A percentile compares a stretch with the other conserved stretches of the same genome.
These are phyloP conservation scores for Magnolia officinalis DNA, from an alignment of 164 flowering plant species.

Conservation along the genomic window DNA sequence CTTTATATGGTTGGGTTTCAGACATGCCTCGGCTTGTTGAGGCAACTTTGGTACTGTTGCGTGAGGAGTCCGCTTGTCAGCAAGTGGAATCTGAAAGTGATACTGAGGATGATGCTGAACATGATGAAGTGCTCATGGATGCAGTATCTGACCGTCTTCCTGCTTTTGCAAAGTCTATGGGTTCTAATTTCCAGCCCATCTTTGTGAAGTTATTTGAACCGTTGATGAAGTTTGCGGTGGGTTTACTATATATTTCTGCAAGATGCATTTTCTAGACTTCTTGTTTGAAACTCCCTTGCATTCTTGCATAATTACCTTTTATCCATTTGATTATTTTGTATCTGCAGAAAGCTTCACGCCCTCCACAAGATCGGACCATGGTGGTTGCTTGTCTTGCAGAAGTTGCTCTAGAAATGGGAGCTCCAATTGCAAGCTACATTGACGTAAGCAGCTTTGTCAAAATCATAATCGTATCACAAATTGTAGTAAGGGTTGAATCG, in stretches of 20 bases:
- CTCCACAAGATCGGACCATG: conserved; percentile 94
- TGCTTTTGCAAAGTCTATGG: conserved; percentile 95
- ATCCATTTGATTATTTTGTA: conserved; percentile 6
- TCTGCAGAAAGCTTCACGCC: conserved; percentile 76
- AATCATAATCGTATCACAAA: too few relatives aligned
- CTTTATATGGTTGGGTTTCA: conserved; percentile 22
- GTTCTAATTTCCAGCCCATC: conserved; percentile 77
- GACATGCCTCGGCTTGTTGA: conserved; percentile 81
- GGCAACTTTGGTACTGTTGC: conserved; percentile 65
- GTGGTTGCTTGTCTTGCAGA: conserved; percentile 98
- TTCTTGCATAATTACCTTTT: neutral
- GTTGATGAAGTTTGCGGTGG: conserved; percentile 89
- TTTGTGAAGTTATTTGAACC: conserved; percentile 78
- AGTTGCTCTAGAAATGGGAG: conserved; percentile 96
- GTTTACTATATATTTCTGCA: conserved; percentile 18
- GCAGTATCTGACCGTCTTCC: conserved; percentile 97
- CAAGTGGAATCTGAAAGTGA: conserved; percentile 76
- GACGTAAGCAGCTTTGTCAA: conserved; percentile 48
- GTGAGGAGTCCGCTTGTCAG: conserved; percentile 85
- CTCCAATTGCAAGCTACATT: conserved; percentile 76
- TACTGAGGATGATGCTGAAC: conserved; percentile 66
- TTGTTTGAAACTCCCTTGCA: neutral
- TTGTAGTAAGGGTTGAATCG: too few relatives aligned
- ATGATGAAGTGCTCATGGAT: conserved; percentile 98
- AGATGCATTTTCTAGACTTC: neutral